Percentiles rank a stretch among this genome's conserved stretches.
Conservation (phyloP, 2,329 filamentous ascomycete genomes). For the Fusarium algeriense region DNA sequence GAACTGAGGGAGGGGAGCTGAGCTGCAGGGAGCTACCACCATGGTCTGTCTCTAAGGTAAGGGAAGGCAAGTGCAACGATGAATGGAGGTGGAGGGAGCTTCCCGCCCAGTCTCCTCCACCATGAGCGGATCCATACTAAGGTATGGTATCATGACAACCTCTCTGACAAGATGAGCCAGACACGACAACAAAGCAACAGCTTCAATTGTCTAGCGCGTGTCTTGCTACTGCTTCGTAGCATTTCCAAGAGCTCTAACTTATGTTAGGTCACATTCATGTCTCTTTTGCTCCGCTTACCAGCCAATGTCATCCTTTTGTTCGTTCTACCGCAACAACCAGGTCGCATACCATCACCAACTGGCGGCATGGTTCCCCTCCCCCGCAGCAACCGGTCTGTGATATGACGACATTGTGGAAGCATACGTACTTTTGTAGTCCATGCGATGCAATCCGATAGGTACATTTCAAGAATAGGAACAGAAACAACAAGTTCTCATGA, state of each 20-base stretch:
- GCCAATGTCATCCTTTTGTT: conserved; percentile 24
- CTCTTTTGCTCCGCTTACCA: conserved; percentile 19
- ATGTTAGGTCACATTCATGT: conserved; percentile 8
- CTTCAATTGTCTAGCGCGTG: conserved; percentile 8
- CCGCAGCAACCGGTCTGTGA: conserved; percentile 35
- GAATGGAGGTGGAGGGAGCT: conserved; percentile 22
- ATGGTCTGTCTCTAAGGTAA: neutral
- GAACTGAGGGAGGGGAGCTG: conserved; percentile 3
- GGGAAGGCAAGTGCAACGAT: conserved; percentile 2
- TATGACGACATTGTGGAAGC: conserved; percentile 46
- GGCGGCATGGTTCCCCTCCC: conserved; percentile 36
- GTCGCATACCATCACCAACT: conserved; percentile 28
- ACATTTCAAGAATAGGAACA: neutral
- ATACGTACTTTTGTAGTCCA: conserved; percentile 20
- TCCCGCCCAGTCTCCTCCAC: conserved; percentile 14
- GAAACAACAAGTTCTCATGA: neutral
- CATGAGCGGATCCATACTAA: conserved; percentile 4
- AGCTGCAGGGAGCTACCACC: conserved; percentile 18
- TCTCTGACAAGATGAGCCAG: conserved; percentile 14
- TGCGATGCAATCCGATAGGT: conserved; percentile 1
- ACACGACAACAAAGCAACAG: conserved; percentile 7
- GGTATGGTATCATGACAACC: conserved; percentile 37
- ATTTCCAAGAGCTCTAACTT: conserved; percentile 6
- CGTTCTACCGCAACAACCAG: conserved; percentile 8
- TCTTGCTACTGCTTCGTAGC: conserved; percentile 5